phyloP scores from a whole-genome alignment of 768 basidiomycete genomes.

The Sarcomyxa edulis region DNA sequence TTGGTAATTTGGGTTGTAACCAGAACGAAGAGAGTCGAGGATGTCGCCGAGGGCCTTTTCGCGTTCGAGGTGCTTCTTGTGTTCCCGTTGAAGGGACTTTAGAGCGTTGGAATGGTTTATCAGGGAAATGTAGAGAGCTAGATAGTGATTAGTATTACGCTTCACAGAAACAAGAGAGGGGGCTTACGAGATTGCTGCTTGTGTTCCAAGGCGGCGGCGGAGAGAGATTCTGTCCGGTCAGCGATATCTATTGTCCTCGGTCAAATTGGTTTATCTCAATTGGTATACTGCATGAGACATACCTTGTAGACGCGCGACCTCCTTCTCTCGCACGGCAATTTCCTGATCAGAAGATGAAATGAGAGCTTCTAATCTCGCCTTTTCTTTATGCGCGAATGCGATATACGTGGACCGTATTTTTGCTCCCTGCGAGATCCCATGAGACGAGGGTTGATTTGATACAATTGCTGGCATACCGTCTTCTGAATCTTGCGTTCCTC shows the following conservation, averaged over 20 bases:
- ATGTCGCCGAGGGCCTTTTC: constrained; percentile 80
- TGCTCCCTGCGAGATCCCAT: constrained; percentile 54
- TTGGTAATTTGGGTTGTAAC: constrained; percentile 98
- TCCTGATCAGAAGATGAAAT: constrained; percentile 50
- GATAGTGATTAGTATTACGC: constrained; percentile 1
- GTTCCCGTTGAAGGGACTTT: constrained; percentile 67
- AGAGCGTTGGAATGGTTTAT: constrained; percentile 70
- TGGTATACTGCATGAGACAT: constrained; percentile 2
- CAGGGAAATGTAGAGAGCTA: constrained; percentile 78
- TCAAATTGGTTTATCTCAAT: not conserved
- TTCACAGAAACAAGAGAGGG: not conserved
- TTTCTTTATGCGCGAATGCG: constrained; percentile 83
- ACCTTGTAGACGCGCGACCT: constrained; percentile 75
- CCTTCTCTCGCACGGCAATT: constrained; percentile 58
- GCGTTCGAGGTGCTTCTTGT: constrained; percentile 68
- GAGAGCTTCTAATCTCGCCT: constrained; percentile 69
- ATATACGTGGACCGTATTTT: constrained; percentile 92
- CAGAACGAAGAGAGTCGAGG: constrained; percentile 69
- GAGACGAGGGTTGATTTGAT: not conserved
- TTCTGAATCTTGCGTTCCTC: constrained; percentile 75
- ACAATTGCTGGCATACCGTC: constrained; percentile 76
- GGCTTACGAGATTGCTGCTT: constrained; percentile 82
- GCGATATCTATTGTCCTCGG: constrained; percentile 55
- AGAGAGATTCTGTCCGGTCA: constrained; percentile 71
- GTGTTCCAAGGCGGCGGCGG: constrained; percentile 74